Base-by-base conservation (phyloP, 2,329 filamentous ascomycete species). In the Trichophaea hybrida region DNA sequence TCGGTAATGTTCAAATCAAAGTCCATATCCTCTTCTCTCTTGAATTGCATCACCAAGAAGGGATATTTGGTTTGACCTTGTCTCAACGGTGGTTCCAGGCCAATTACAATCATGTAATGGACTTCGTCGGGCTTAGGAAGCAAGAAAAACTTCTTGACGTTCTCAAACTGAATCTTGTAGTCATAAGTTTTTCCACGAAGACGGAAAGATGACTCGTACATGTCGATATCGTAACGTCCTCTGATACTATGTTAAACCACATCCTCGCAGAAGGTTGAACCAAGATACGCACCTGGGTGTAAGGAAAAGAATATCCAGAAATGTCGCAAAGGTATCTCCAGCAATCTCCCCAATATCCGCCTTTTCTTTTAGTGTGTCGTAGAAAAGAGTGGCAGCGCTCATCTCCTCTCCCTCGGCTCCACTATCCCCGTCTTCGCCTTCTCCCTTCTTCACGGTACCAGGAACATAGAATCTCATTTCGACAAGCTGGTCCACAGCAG, bases 381-480 rank as follows among this genome's bases (percentile, higher is more conserved):
- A 98, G 74, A 98, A 98, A n/a, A 96, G 77, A 61, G 87, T 93
- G 17, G 93, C 93, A 1, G 93, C 93, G 69, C 94, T 96, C 74
- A 94, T 89, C 75, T 96, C 90, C 71, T 93, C 86, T 13, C 72
- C 77, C 15, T 75, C 75, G 6, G 77, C 79, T 59, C 80, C 80
- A 65, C 80, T 85, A 38, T 79, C 83, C 31, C 83, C 86, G 50
- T 88, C 85, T 33, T 69, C 67, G 13, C 75, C 75, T 70, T 85
- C 84, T n/a, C 71, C 70, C 71, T 88, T 86, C 15, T 86, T 86
- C 1, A 88, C 85, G 5, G 86, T 88, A 54, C 93, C 93, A 1
- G 93, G 93, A 53, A 98, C 94, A 74, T 98, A 98, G 76, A 98
- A 96, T 63, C 93, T 84, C 88, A 98, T 96, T 75, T 98, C 93